Conservation (phyloP, 768 basidiomycete genomes). For the Lactarius trivialis region DNA sequence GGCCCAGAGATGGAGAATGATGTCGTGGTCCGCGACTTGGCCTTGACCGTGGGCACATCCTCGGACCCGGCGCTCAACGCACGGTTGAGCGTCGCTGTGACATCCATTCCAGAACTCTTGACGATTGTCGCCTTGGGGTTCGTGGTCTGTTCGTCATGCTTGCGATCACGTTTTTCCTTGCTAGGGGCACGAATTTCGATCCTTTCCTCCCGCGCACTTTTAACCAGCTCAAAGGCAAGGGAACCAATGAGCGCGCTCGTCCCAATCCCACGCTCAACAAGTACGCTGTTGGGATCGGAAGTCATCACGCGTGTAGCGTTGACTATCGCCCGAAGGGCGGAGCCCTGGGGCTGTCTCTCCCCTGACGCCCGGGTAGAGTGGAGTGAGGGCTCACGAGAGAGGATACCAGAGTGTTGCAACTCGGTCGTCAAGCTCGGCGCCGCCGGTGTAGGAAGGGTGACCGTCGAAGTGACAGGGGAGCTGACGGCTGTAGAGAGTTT, state of each 20-base stretch:
- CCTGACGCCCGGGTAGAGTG: constrained; percentile 18
- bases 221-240: constrained; percentile 63
- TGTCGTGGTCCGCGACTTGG: constrained; percentile 33
- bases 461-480: constrained; percentile 15
- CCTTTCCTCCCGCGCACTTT: constrained; percentile 58
- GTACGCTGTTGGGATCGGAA: constrained; percentile 63
- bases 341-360: constrained; percentile 44
- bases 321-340: constrained; percentile 66
- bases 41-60: constrained; percentile 10
- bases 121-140: constrained; percentile 17
- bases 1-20: constrained; percentile 37
- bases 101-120: constrained; percentile 35
- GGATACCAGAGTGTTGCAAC: constrained; percentile 11
- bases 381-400: constrained; percentile 21
- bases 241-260: constrained; percentile 52
- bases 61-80: constrained; percentile 17
- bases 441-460: constrained; percentile 6
- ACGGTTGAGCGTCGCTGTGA: constrained; percentile 32
- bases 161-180: constrained; percentile 39
- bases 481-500: neutral
- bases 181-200: constrained; percentile 43
- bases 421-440: constrained; percentile 21
- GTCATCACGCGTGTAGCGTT: constrained; percentile 89
- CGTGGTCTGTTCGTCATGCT: constrained; percentile 14
- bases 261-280: constrained; percentile 63